Percentiles rank a stretch among this genome's conserved stretches.
phyloP scores from a whole-genome alignment of 2,329 filamentous ascomycete genomes.

The Amylocarpus encephaloides region DNA sequence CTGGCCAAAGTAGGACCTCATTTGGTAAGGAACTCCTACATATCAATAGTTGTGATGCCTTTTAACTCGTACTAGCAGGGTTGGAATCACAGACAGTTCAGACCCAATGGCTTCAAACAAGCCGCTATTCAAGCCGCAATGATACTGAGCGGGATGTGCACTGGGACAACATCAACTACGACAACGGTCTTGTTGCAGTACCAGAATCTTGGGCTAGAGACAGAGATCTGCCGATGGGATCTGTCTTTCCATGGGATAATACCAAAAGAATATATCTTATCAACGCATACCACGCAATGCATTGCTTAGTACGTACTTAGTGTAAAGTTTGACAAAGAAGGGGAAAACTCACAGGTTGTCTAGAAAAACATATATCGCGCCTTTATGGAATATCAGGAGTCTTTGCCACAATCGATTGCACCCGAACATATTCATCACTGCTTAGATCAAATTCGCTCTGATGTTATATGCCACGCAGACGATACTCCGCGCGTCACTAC shows the following conservation, averaged over 20 bases:
- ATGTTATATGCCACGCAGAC: slow-evolving; percentile 4
- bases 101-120: too few species aligned
- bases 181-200: slow-evolving; percentile 3
- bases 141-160: neutral
- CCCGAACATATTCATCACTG: slow-evolving; percentile 3
- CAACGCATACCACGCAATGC: slow-evolving; percentile 3
- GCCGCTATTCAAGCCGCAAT: neutral
- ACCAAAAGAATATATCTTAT: slow-evolving; percentile 4
- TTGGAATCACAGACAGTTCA: too few species aligned
- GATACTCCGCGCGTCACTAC: slow-evolving; percentile 3
- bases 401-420: neutral
- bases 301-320: slow-evolving; percentile 2
- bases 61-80: too few species aligned
- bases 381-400: slow-evolving; percentile 4
- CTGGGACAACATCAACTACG: slow-evolving; percentile 4
- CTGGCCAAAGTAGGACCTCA: too few species aligned
- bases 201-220: neutral
- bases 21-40: too few species aligned
- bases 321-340: neutral
- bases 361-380: slow-evolving; percentile 4
- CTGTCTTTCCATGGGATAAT: slow-evolving; percentile 1
- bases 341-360: neutral
- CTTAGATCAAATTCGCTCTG: neutral
- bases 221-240: neutral
- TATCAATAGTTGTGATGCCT: too few species aligned